Conservation (phyloP, 306 rosid species). For the Crotalaria pallida region DNA sequence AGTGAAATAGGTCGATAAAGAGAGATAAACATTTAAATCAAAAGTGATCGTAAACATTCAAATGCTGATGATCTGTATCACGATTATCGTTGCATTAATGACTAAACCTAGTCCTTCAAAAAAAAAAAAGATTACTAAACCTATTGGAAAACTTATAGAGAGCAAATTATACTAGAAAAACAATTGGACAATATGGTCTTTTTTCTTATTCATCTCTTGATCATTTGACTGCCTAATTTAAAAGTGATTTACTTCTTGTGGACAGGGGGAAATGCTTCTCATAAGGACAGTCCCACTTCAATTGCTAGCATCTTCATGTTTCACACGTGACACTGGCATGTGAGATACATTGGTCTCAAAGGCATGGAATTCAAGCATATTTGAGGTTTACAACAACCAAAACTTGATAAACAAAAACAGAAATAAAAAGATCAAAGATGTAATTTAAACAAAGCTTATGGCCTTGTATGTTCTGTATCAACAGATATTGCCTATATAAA, state of each 20-base stretch:
- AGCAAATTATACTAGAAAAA: slow-evolving; percentile 14
- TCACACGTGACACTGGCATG: not conserved
- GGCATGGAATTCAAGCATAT: not conserved
- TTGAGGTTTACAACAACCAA: not conserved
- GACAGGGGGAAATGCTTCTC: not conserved
- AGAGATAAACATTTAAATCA: not conserved
- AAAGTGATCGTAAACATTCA: slow-evolving; percentile 6
- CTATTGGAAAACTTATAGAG: not conserved
- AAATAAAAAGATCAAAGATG: not conserved
- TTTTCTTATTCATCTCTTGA: not conserved
- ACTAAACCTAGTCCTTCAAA: too few relatives aligned
- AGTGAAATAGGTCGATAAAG: slow-evolving; percentile 9
- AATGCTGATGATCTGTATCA: slow-evolving; percentile 5
- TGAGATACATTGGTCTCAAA: not conserved
- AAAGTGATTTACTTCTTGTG: not conserved
- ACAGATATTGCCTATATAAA: not conserved
- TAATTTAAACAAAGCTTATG: not conserved
- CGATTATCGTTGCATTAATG: not conserved
- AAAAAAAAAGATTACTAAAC: too few relatives aligned
- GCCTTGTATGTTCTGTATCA: not conserved
- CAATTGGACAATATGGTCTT: not conserved
- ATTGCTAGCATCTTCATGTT: not conserved
- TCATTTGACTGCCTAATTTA: slow-evolving; percentile 3
- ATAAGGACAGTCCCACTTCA: not conserved
- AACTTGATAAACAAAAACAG: not conserved